Evolutionary conservation across 2,329 filamentous ascomycete species (phyloP), one percentile per base, ranked within the genome.

Genomic region (Fusarium goolgardi): DNA sequence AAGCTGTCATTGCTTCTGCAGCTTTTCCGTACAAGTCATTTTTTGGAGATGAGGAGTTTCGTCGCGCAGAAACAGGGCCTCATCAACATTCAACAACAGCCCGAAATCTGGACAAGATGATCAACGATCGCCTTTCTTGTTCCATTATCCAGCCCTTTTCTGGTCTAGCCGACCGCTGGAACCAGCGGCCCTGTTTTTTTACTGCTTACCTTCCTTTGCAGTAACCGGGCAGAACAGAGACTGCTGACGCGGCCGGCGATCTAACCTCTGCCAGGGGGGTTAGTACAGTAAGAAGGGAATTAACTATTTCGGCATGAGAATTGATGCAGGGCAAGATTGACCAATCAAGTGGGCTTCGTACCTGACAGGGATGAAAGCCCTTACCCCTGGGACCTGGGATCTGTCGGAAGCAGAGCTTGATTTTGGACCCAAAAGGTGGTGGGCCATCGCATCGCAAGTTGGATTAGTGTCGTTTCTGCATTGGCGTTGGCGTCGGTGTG

Each of bases 241-340:
- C 39, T 68, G 67, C 67, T 70, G 63, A 70, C 67, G 67, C 67
- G 67, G 67, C 67, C 67, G 52, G 67, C 63, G 67, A 70, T 68
- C 67, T 57, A 55, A 47, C 50, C 59, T 44, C 59, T 44, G 47
- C 50, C 52, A 53, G 55, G 59, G 20, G 20, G 23, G 18, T 39
- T 27, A 16, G 21, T 23, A 46, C 41, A 58, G 37, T 47, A 61
- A 39, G 43, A 44, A 58, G 49, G 60, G 40, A 47, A 65, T 59
- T 47, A 37, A 39, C 58, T 44, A 63, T 55, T 50, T 44, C 47
- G 37, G 58, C 16, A 41, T 59, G 27, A 16, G 49, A 35, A 62
- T 25, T 39, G 35, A 43, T 58, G 39, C 25, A 65, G 45, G 57
- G 35, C 29, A 25, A 46, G 21, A 65, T 54, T 23, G 47, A 39